A percentile compares a stretch with the other conserved stretches of the same genome.
Conservation (phyloP, 345 rosid genomes). For the Hevea brasiliensis region DNA sequence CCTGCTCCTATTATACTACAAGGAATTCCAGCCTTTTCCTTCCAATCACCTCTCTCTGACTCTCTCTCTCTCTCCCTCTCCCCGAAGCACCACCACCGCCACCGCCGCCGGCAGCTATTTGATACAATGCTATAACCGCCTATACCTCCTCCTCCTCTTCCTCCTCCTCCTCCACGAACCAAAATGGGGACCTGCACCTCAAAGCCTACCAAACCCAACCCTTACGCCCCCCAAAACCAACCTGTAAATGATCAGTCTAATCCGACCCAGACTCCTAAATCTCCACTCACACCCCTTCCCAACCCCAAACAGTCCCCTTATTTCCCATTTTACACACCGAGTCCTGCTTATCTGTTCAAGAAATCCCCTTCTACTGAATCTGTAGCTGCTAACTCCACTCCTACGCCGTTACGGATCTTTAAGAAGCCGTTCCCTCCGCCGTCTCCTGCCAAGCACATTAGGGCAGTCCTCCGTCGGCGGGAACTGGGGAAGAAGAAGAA, state of each 20-base stretch:
- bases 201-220: conserved; percentile 65
- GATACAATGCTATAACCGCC: conserved; percentile 7
- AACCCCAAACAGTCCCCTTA: conserved; percentile 53
- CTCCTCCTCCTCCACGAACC: neutral
- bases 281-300: conserved; percentile 28
- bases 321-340: conserved; percentile 80
- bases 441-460: conserved; percentile 90
- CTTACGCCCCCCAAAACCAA: conserved; percentile 48
- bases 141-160: neutral
- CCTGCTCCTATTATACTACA: neutral
- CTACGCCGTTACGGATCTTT: conserved; percentile 78
- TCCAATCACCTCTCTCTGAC: neutral
- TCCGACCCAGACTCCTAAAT: conserved; percentile 30
- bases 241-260: conserved; percentile 30
- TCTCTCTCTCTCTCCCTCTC: neutral
- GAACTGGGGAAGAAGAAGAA: conserved; percentile 46
- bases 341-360: conserved; percentile 82
- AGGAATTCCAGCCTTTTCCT: neutral
- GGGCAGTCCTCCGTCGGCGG: conserved; percentile 65
- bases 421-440: conserved; percentile 83
- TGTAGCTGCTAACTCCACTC: conserved; percentile 51
- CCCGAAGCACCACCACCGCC: neutral
- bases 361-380: conserved; percentile 69
- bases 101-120: neutral
- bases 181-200: conserved; percentile 79